Percentiles rank a stretch among this genome's conserved stretches.
Conservation (phyloP, 176 grass and related monocot species). For the Rhipidocladum racemiflorum region DNA sequence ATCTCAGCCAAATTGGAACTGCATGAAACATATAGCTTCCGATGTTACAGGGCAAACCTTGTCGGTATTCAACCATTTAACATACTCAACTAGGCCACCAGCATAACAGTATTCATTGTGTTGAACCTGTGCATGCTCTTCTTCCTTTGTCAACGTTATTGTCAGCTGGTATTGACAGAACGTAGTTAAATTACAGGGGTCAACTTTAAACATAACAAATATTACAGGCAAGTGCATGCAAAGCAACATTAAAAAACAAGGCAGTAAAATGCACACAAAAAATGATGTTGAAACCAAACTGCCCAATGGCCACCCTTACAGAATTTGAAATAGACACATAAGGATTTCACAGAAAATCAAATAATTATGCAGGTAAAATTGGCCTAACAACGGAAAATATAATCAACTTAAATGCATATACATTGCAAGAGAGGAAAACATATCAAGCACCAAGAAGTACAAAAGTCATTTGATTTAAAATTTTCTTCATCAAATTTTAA, state of each 20-base stretch:
- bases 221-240: background rate
- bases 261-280: background rate
- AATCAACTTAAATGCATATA: background rate
- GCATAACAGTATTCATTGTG: slow-evolving; percentile 89
- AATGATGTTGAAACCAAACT: slow-evolving; percentile 25
- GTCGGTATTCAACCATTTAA: slow-evolving; percentile 92
- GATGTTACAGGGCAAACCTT: slow-evolving; percentile 60
- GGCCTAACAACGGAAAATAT: background rate
- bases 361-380: background rate
- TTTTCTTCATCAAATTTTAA: slow-evolving; percentile 14
- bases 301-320: background rate
- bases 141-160: slow-evolving; percentile 87
- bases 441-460: background rate
- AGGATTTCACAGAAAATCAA: background rate
- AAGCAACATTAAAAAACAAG: slow-evolving; percentile 10
- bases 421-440: background rate
- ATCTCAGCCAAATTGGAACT: background rate
- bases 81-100: slow-evolving; percentile 93
- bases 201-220: slow-evolving; percentile 10
- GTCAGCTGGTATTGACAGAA: slow-evolving; percentile 56
- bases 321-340: background rate
- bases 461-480: background rate
- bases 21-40: slow-evolving; percentile 18
- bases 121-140: slow-evolving; percentile 47
- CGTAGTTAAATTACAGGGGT: slow-evolving; percentile 18